These are phyloP conservation scores for Chytridium lagenaria DNA, from an alignment of 371 early-diverging fungal species.

Conservation along the genomic window DNA sequence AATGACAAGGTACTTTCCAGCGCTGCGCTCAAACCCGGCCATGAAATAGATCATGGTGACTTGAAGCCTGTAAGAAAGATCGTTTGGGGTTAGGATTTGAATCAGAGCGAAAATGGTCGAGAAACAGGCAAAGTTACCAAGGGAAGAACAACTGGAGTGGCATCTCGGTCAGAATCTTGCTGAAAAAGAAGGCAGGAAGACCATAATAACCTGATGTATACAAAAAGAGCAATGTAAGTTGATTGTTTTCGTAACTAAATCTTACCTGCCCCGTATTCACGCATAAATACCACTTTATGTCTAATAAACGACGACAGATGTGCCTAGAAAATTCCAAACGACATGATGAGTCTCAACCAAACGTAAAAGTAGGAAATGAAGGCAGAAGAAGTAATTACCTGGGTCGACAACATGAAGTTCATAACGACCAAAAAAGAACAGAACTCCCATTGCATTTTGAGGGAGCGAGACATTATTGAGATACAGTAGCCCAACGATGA, in stretches of 20 bases:
- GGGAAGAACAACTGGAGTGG: constrained; percentile 37
- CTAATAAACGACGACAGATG: constrained; percentile 54
- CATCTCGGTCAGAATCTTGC: constrained; percentile 54
- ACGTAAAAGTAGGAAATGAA: neutral
- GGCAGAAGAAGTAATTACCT: neutral
- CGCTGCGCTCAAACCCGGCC: constrained; percentile 40
- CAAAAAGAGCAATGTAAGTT: neutral
- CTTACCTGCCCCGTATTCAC: constrained; percentile 57
- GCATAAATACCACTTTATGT: constrained; percentile 58
- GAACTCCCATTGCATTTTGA: constrained; percentile 61
- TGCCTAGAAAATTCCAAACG: constrained; percentile 42
- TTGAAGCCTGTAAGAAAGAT: constrained; percentile 31
- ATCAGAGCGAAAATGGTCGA: neutral
- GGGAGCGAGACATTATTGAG: constrained; percentile 39
- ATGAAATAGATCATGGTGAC: constrained; percentile 46
- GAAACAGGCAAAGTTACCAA: constrained; percentile 20
- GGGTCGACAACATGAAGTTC: constrained; percentile 35
- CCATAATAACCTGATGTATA: constrained; percentile 68
- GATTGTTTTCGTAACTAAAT: neutral
- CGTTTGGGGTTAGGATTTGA: no score
- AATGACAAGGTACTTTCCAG: constrained; percentile 44
- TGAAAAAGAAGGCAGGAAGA: constrained; percentile 61
- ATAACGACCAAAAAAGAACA: constrained; percentile 65
- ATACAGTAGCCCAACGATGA: constrained; percentile 55
- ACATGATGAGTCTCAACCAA: no score